A percentile compares a stretch with the other conserved stretches of the same genome.
Conservation (phyloP, 108 stramenopile species). For the Mediolabrus comicus region DNA sequence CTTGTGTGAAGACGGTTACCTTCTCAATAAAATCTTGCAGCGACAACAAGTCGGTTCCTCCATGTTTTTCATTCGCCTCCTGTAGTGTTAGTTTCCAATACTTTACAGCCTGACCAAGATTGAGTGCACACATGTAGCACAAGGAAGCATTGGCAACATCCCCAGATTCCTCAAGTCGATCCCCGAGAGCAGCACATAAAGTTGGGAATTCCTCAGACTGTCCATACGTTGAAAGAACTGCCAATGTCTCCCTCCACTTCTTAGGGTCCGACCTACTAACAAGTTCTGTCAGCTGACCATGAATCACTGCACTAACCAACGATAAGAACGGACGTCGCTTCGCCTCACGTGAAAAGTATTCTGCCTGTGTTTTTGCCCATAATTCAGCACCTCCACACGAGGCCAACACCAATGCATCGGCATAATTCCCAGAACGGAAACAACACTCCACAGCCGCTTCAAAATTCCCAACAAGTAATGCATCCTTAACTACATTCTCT, state of each 20-base stretch:
- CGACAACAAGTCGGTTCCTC: conserved; percentile 58
- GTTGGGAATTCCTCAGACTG: conserved; percentile 89
- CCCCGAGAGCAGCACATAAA: conserved; percentile 88
- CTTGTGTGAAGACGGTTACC: conserved; percentile 82
- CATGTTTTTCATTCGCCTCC: conserved; percentile 45
- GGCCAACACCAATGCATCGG: conserved; percentile 92
- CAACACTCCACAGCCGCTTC: conserved; percentile 96
- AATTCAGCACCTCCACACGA: conserved; percentile 93
- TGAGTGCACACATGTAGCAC: conserved; percentile 95
- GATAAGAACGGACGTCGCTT: conserved; percentile 78
- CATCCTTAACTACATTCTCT: conserved; percentile 77
- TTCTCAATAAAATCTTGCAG: conserved; percentile 93
- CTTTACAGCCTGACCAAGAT: conserved; percentile 75
- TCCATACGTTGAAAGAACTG: conserved; percentile 92
- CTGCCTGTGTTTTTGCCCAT: conserved; percentile 88
- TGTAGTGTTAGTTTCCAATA: conserved; percentile 82
- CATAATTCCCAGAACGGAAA: conserved; percentile 81
- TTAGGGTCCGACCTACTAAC: conserved; percentile 72
- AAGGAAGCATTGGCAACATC: conserved; percentile 82
- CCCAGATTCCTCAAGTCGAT: conserved; percentile 75
- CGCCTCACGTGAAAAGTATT: conserved; percentile 81
- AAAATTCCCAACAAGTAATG: conserved; percentile 94
- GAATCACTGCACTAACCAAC: conserved; percentile 88
- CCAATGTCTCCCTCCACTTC: conserved; percentile 94
- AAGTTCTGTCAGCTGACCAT: conserved; percentile 64